Conservation (phyloP, 495 filamentous ascomycete species). For the Penicillium egyptiacum region DNA sequence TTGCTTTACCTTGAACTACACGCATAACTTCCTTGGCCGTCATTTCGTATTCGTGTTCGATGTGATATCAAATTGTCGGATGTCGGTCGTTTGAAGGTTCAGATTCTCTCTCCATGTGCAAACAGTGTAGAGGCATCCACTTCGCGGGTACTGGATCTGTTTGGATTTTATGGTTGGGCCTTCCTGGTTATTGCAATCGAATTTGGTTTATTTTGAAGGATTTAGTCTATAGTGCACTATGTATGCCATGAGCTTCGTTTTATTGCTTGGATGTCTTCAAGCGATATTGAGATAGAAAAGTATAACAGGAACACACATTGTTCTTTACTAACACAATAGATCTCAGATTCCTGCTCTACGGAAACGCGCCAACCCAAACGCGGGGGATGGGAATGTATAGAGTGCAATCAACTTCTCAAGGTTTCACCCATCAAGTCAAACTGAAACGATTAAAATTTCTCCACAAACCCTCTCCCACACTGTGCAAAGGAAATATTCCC, state of each 20-base stretch:
- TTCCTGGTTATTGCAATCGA: background rate
- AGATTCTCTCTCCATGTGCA: background rate
- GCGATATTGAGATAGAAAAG: background rate
- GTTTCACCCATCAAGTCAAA: background rate
- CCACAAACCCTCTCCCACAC: background rate
- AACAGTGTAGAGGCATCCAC: background rate
- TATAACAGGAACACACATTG: background rate
- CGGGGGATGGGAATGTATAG: background rate
- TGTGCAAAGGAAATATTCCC: background rate
- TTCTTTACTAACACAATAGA: background rate
- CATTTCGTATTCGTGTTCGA: background rate
- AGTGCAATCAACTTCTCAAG: background rate
- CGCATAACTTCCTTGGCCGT: background rate
- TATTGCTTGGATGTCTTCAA: background rate
- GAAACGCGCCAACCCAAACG: background rate
- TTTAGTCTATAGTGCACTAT: background rate
- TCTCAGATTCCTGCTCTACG: background rate
- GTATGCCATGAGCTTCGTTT: background rate
- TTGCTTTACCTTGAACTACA: background rate
- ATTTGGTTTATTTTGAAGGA: background rate
- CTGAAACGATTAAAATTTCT: background rate
- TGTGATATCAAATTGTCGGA: background rate
- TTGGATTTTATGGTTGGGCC: background rate
- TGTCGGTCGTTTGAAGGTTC: constrained; percentile 1
- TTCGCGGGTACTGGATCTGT: background rate